These are phyloP conservation scores for Aspergillus coremiiformis DNA, from an alignment of 495 filamentous ascomycete genomes.

Conservation along the genomic window DNA sequence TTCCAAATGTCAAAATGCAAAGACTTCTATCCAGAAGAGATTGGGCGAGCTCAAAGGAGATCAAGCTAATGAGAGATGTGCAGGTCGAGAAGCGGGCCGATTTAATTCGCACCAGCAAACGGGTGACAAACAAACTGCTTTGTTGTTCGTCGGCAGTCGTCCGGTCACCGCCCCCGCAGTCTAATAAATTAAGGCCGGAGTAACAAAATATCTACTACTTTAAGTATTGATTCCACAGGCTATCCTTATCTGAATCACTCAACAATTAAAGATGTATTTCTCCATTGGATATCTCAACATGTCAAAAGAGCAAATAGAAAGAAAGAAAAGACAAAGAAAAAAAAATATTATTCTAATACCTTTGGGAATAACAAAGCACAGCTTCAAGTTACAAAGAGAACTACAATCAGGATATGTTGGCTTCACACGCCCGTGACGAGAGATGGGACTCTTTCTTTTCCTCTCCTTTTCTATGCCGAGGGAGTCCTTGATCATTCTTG, in stretches of 20 bases:
- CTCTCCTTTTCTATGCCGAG: not conserved
- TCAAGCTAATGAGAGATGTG: not conserved
- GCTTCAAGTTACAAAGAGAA: too few relatives aligned
- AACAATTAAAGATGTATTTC: not conserved
- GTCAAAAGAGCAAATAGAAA: not conserved
- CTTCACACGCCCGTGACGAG: not conserved
- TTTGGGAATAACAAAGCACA: too few relatives aligned
- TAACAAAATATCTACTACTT: not conserved
- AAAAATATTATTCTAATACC: not conserved
- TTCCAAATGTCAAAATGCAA: not conserved
- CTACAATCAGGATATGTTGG: too few relatives aligned
- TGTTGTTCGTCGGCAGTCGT: conserved; percentile 21
- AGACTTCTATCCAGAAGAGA: not conserved
- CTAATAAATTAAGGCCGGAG: too few relatives aligned
- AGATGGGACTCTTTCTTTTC: not conserved
- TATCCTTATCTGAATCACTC: not conserved
- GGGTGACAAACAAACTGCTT: conserved; percentile 17
- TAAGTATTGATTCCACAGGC: not conserved
- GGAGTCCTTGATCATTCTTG: not conserved
- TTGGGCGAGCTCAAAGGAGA: not conserved
- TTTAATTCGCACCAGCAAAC: conserved; percentile 4
- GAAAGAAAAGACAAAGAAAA: not conserved
- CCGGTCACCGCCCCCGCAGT: conserved; percentile 23
- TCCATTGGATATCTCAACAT: not conserved
- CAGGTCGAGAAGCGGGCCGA: not conserved